Conservation (phyloP, 139 green algal species). For the Tetradesmus obliquus region DNA sequence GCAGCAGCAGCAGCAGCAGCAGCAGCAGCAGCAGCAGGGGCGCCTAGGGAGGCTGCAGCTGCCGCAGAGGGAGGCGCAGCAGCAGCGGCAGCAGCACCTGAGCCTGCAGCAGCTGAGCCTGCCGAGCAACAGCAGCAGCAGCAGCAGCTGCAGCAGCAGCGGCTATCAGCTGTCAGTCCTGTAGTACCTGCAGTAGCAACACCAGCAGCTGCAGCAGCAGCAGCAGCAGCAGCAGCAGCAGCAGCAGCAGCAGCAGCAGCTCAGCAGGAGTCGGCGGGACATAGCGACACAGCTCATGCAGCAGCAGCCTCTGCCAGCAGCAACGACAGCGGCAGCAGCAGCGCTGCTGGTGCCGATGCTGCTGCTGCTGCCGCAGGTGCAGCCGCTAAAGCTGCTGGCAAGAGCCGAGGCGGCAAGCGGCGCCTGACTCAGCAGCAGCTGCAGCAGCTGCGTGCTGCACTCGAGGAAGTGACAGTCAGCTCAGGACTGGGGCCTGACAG, state of each 20-base stretch:
- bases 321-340: not conserved
- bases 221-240: slow-evolving; percentile 20
- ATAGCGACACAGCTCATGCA: not conserved
- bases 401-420: not conserved
- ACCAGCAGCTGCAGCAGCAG: not conserved
- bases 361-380: not conserved
- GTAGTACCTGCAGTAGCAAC: slow-evolving; percentile 15
- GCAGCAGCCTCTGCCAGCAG: not conserved
- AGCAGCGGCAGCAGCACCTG: not conserved
- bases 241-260: slow-evolving; percentile 21
- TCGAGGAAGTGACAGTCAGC: not conserved
- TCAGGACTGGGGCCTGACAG: not conserved
- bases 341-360: not conserved
- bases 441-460: slow-evolving; percentile 5
- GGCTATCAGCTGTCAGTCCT: not conserved
- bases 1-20: not conserved
- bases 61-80: not conserved
- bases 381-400: not conserved
- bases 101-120: not conserved
- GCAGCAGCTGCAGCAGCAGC: not conserved
- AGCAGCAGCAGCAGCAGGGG: not conserved
- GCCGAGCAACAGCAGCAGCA: slow-evolving; percentile 8
- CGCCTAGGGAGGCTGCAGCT: not conserved
- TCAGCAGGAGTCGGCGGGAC: not conserved
- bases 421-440: not conserved